Evolutionary conservation across 768 basidiomycete species (phyloP), one percentile per base, ranked within the genome.

Genomic region (Tylopilus subfusipes): DNA sequence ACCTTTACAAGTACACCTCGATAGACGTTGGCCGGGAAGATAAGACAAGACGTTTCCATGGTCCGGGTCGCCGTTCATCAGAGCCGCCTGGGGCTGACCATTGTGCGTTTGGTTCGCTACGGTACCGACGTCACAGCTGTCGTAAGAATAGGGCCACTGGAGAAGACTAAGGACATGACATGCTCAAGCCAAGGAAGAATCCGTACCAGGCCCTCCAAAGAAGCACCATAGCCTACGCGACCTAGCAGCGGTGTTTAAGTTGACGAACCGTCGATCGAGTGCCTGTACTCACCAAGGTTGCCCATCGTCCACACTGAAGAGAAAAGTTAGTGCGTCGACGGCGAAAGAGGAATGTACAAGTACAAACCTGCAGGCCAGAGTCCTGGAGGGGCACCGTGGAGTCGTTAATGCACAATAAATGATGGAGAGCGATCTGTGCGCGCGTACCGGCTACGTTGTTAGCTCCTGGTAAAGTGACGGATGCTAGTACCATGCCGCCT

Each of bases 51-150:
- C 78, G 42, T 76, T 78, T 50, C 75, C 75, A 44, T 79, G 73
- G 21, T 64, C 61, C 3, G 74, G 63, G 63, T 90, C 88, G 14
- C 92, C 92, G 48, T 78, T 76, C 18, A 73, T 72, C 6, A 78
- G 73, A 7, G 90, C 85, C 4, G 85, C 79, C 12, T 60, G 52
- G 1, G 94, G 94, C 43, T 66, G 66, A 2, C 83, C 85, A 54
- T 86, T 79, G 42, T 82, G 44, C 1, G 91, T 87, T 70, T 98
- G 95, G 68, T 98, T 98, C 9, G 80, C 70, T 18, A 82, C 77
- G 1, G 94, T 94, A n/a, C 96, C 96, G n/a, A 95, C 83, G 67
- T 98, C 95, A 62, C 96, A 97, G 12, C 79, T 73, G 60, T 91
- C 88, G 58, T 91, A 91, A 2, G 84, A 84, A 70, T 90, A 91